phyloP scores from a whole-genome alignment of 306 rosid species.

The Medicago arabica region DNA sequence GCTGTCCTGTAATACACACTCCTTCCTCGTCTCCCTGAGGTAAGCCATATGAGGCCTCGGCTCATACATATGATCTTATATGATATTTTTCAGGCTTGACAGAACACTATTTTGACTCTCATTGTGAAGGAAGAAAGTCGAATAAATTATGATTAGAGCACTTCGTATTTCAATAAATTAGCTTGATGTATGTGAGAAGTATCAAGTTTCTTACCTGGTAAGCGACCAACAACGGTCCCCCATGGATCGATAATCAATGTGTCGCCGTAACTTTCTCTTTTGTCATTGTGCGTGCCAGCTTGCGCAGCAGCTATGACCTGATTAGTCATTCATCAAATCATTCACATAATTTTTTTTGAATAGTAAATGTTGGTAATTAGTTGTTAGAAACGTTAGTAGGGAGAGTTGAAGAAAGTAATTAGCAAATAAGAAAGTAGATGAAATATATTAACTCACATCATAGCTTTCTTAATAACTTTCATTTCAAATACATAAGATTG shows the following conservation, averaged over 20 bases:
- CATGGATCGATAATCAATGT: slow-evolving; percentile 92
- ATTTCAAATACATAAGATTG: slow-evolving; percentile 19
- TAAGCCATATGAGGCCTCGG: background rate
- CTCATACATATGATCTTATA: background rate
- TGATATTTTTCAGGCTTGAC: background rate
- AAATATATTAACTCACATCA: slow-evolving; percentile 13
- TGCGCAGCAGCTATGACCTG: slow-evolving; percentile 98
- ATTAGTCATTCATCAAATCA: slow-evolving; percentile 43
- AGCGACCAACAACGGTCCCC: slow-evolving; percentile 82
- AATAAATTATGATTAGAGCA: background rate
- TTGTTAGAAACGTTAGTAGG: background rate
- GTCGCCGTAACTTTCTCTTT: slow-evolving; percentile 92
- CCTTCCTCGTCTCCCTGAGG: no score
- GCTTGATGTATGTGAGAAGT: background rate
- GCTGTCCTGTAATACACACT: background rate
- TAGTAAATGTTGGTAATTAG: background rate
- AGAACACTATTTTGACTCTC: background rate
- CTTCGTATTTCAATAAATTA: background rate
- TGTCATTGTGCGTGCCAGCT: slow-evolving; percentile 77
- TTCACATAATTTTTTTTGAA: slow-evolving; percentile 27
- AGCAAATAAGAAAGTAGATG: slow-evolving; percentile 2
- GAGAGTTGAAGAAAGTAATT: slow-evolving; percentile 13
- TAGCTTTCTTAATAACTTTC: slow-evolving; percentile 6
- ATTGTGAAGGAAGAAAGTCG: no score
- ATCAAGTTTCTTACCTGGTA: slow-evolving; percentile 67